phyloP scores from a whole-genome alignment of 176 grass and related monocot species.

The Carex littledalei region DNA sequence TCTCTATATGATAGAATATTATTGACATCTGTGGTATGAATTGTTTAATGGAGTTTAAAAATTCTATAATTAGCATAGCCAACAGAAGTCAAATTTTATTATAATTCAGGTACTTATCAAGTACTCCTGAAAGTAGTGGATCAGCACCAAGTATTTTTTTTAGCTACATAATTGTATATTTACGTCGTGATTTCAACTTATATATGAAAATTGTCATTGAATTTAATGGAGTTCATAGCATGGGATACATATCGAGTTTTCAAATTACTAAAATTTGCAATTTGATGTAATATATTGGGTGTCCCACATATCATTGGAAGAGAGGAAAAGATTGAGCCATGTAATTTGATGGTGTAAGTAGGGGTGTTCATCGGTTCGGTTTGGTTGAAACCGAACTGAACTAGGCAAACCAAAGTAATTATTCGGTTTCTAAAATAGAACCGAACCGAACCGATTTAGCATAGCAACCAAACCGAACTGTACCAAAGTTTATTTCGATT shows the following conservation, averaged over 20 bases:
- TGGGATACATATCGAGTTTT: neutral
- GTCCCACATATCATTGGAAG: no score
- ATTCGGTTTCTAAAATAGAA: no score
- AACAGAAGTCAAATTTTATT: neutral
- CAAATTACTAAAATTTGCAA: no score
- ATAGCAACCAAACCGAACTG: no score
- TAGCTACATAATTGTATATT: neutral
- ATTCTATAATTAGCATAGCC: neutral
- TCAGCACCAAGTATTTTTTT: constrained; percentile 1
- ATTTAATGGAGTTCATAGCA: neutral
- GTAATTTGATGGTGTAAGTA: no score
- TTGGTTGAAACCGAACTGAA: no score
- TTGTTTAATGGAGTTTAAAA: neutral
- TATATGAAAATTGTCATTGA: neutral
- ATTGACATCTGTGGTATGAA: neutral
- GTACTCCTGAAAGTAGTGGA: neutral
- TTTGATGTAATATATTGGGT: no score
- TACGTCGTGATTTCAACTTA: neutral
- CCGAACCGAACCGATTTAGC: no score
- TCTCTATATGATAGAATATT: neutral
- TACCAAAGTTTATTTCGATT: no score
- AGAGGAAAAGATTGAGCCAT: no score
- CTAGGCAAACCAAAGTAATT: no score
- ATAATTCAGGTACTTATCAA: neutral
- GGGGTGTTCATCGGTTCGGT: no score